phyloP scores from a whole-genome alignment of 148 eudicot genomes.

The Salicornia ramosissima region DNA sequence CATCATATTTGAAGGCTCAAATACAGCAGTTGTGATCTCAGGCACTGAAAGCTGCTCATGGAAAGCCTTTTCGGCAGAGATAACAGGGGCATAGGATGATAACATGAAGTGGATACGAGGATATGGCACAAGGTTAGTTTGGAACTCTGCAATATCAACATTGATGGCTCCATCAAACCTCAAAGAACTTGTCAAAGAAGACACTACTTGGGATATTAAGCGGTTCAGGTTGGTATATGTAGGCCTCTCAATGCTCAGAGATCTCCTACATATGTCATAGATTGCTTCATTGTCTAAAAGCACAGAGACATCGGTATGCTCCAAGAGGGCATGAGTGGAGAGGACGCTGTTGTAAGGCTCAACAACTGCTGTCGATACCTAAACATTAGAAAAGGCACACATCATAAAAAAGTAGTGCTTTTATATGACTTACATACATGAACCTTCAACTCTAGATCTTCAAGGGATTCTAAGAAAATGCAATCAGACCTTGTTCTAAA shows the following conservation, averaged over 20 bases:
- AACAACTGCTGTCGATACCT: constrained; percentile 17
- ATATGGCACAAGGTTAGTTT: constrained; percentile 17
- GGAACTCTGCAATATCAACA: constrained; percentile 17
- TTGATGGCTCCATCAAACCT: constrained; percentile 19
- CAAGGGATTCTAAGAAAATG: too few relatives aligned
- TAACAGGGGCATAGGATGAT: constrained; percentile 19
- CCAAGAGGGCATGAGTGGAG: constrained; percentile 16
- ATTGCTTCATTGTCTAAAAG: constrained; percentile 17
- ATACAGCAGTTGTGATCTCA: constrained; percentile 16
- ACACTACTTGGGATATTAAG: constrained; percentile 13
- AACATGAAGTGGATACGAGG: constrained; percentile 19
- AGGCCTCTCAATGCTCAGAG: constrained; percentile 16
- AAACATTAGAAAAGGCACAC: background rate
- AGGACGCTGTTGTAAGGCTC: constrained; percentile 22
- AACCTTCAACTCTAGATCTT: too few relatives aligned
- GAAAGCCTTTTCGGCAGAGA: constrained; percentile 17
- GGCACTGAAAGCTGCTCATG: constrained; percentile 17
- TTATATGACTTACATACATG: too few relatives aligned
- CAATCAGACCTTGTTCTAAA: too few relatives aligned
- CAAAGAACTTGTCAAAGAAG: constrained; percentile 9
- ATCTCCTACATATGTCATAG: constrained; percentile 16
- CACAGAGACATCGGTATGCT: constrained; percentile 19
- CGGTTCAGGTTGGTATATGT: constrained; percentile 20
- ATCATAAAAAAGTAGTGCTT: too few relatives aligned
- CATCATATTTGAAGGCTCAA: constrained; percentile 17